These are phyloP conservation scores for Aspergillus ruber DNA, from an alignment of 2,329 filamentous ascomycete species.

Conservation along the genomic window DNA sequence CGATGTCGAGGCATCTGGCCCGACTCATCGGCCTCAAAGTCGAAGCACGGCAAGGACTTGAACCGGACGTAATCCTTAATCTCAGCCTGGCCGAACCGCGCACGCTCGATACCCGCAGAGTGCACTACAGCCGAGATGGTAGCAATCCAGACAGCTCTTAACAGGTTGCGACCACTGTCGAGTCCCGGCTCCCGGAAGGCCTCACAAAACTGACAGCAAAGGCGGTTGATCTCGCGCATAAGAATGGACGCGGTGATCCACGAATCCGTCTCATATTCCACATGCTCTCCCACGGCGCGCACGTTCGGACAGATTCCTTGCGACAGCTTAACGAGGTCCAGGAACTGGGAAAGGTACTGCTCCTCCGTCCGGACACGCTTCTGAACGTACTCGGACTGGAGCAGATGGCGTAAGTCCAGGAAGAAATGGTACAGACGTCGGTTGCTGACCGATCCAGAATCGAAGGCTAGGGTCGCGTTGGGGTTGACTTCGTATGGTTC, in stretches of 20 bases:
- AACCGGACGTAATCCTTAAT: conserved; percentile 81
- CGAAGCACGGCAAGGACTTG: conserved; percentile 69
- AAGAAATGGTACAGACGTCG: conserved; percentile 97
- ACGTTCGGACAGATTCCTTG: conserved; percentile 96
- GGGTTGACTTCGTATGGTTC: conserved; percentile 85
- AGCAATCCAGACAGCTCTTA: conserved; percentile 61
- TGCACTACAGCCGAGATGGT: conserved; percentile 82
- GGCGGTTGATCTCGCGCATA: conserved; percentile 86
- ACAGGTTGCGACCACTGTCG: conserved; percentile 60
- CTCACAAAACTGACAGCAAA: conserved; percentile 82
- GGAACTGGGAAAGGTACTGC: conserved; percentile 85
- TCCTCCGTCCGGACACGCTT: conserved; percentile 74
- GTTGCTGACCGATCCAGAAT: conserved; percentile 91
- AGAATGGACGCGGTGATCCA: conserved; percentile 97
- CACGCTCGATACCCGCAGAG: conserved; percentile 80
- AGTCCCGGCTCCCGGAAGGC: conserved; percentile 67
- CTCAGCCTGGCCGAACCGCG: conserved; percentile 77
- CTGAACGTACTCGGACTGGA: conserved; percentile 82
- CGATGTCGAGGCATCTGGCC: conserved; percentile 50
- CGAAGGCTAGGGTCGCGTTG: conserved; percentile 81
- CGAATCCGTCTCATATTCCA: conserved; percentile 95
- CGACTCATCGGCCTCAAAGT: conserved; percentile 58
- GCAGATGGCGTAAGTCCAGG: conserved; percentile 83
- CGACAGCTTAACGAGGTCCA: conserved; percentile 91
- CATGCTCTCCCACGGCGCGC: conserved; percentile 85